These are phyloP conservation scores for Phaeoacremonium minimum DNA, from an alignment of 2,329 filamentous ascomycete species.

Conservation along the genomic window DNA sequence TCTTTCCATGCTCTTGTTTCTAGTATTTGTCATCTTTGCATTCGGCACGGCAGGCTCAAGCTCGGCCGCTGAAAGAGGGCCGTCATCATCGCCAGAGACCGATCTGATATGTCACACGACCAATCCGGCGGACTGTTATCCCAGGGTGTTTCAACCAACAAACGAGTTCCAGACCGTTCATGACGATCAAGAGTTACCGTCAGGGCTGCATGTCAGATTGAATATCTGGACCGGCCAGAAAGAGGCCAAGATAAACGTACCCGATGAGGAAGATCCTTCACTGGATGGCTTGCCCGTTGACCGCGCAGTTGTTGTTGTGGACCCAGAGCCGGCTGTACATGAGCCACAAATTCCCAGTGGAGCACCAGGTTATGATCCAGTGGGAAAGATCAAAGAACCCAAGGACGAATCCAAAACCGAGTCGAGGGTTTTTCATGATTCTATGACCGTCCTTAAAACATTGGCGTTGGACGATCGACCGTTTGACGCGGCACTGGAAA, in stretches of 20 bases:
- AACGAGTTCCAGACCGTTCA: slow-evolving; percentile 60
- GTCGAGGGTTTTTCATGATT: slow-evolving; percentile 36
- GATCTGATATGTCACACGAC: slow-evolving; percentile 63
- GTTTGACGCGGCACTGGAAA: slow-evolving; percentile 48
- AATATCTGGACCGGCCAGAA: slow-evolving; percentile 60
- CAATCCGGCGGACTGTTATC: slow-evolving; percentile 60
- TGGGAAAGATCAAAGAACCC: slow-evolving; percentile 54
- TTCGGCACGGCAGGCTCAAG: no score
- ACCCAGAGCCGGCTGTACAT: slow-evolving; percentile 32
- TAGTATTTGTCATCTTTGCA: no score
- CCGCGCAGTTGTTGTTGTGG: slow-evolving; percentile 48
- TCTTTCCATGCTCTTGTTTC: no score
- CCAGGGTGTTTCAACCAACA: slow-evolving; percentile 58
- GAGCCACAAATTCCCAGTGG: slow-evolving; percentile 35
- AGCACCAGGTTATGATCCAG: slow-evolving; percentile 52
- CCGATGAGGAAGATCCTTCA: slow-evolving; percentile 41
- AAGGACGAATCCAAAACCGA: slow-evolving; percentile 28
- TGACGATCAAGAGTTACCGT: slow-evolving; percentile 61
- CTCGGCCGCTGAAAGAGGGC: no score
- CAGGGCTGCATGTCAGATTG: slow-evolving; percentile 62
- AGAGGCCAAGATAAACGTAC: slow-evolving; percentile 63
- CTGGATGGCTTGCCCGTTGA: slow-evolving; percentile 49
- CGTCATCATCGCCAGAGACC: slow-evolving; percentile 31
- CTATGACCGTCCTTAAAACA: slow-evolving; percentile 44
- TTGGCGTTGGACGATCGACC: slow-evolving; percentile 17